These are phyloP conservation scores for Aspergillus aculeatus DNA, from an alignment of 2,329 filamentous ascomycete species.

Conservation along the genomic window DNA sequence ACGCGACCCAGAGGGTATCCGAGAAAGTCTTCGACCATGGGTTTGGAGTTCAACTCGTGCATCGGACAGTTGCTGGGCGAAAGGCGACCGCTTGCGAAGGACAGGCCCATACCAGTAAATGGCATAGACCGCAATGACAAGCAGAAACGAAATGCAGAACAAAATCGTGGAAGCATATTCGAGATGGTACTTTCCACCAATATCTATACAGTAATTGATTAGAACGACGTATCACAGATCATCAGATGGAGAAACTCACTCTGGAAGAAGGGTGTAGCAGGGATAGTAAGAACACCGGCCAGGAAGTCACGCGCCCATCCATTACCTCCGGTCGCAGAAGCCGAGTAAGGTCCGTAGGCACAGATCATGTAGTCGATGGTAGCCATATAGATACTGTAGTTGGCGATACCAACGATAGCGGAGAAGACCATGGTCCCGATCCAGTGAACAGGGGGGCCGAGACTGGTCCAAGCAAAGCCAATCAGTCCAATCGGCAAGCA, in stretches of 20 bases:
- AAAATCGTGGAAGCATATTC: slow-evolving; percentile 65
- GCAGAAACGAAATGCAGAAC: slow-evolving; percentile 59
- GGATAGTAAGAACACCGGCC: slow-evolving; percentile 62
- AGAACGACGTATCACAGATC: background rate
- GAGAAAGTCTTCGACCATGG: slow-evolving; percentile 32
- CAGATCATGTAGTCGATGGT: slow-evolving; percentile 69
- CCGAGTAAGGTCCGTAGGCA: slow-evolving; percentile 65
- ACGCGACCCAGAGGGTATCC: slow-evolving; percentile 35
- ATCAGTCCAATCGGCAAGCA: slow-evolving; percentile 61
- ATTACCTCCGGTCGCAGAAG: slow-evolving; percentile 66
- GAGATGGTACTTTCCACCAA: slow-evolving; percentile 55
- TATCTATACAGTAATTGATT: slow-evolving; percentile 39
- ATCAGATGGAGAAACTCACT: slow-evolving; percentile 31
- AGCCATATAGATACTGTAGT: slow-evolving; percentile 63
- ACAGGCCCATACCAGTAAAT: slow-evolving; percentile 65
- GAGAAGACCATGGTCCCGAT: slow-evolving; percentile 62
- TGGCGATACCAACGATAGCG: slow-evolving; percentile 62
- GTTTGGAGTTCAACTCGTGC: slow-evolving; percentile 37
- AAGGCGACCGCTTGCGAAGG: slow-evolving; percentile 61
- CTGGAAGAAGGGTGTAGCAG: slow-evolving; percentile 53
- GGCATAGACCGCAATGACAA: slow-evolving; percentile 63
- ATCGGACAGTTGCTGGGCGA: slow-evolving; percentile 61
- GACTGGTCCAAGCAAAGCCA: slow-evolving; percentile 61
- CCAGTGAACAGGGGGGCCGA: slow-evolving; percentile 60
- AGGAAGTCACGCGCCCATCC: slow-evolving; percentile 65